Percentiles rank a stretch among this genome's conserved stretches.
Conservation (phyloP, 2,329 filamentous ascomycete species). For the Penicillium sp. region DNA sequence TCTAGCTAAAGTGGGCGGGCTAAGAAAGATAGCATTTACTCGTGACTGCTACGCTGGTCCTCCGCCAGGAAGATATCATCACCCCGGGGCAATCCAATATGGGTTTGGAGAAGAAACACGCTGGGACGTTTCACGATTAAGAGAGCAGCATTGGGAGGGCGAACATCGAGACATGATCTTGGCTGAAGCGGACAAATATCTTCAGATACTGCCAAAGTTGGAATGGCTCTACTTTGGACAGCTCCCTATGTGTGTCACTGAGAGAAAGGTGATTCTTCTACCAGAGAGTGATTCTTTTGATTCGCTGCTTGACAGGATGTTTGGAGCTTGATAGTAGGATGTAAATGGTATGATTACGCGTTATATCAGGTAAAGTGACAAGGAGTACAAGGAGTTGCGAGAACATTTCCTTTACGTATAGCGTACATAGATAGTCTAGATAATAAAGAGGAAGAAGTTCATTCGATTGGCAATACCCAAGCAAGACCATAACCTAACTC, state of each 20-base stretch:
- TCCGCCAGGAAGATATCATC: not conserved
- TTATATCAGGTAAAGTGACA: too few species aligned
- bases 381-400: too few species aligned
- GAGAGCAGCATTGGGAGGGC: not conserved
- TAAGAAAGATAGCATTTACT: constrained; percentile 6
- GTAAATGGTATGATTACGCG: too few species aligned
- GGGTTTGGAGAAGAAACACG: not conserved
- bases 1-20: not conserved
- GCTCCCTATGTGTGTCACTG: not conserved
- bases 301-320: constrained; percentile 3
- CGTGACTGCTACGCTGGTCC: constrained; percentile 3
- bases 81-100: not conserved
- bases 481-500: not conserved
- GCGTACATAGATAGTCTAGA: not conserved
- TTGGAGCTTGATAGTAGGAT: too few species aligned
- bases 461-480: not conserved
- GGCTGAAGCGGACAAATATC: constrained; percentile 4
- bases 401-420: too few species aligned
- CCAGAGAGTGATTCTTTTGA: constrained; percentile 3
- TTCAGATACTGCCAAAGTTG: not conserved
- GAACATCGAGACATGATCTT: constrained; percentile 2
- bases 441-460: not conserved
- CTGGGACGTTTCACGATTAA: too few species aligned
- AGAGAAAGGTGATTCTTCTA: constrained; percentile 11
- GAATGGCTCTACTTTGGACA: constrained; percentile 10